Percentiles rank a stretch among this genome's conserved stretches.
phyloP scores from a whole-genome alignment of 257 asterid genomes.

The Fraxinus pennsylvanica region DNA sequence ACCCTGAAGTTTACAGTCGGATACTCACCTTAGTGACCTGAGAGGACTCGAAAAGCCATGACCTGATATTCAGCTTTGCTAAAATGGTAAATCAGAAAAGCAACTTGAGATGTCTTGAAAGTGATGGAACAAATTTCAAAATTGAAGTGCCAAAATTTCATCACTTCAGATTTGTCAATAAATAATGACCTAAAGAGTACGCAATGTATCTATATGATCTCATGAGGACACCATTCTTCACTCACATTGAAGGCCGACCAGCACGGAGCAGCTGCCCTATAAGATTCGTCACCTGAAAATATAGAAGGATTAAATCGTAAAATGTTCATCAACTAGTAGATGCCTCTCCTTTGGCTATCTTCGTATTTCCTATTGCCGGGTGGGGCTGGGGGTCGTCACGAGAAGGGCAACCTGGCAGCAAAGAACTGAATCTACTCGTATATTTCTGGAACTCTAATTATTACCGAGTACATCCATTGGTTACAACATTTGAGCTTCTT shows the following conservation, averaged over 20 bases:
- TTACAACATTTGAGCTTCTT: neutral
- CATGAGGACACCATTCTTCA: conserved; percentile 16
- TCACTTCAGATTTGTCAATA: neutral
- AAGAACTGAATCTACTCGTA: neutral
- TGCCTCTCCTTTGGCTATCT: neutral
- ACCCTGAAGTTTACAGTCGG: no score
- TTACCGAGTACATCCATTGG: neutral
- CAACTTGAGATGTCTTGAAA: neutral
- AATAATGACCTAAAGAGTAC: neutral
- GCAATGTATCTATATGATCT: neutral
- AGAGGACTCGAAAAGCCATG: neutral
- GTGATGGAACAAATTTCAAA: neutral
- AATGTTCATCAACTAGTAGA: neutral
- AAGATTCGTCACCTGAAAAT: conserved; percentile 41
- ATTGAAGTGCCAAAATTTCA: neutral
- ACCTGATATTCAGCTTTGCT: neutral
- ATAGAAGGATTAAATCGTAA: neutral
- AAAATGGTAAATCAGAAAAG: neutral
- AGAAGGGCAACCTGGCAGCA: neutral
- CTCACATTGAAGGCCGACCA: conserved; percentile 34
- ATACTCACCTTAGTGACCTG: no score
- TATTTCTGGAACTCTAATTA: neutral
- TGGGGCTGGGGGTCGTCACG: neutral
- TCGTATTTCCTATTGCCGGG: neutral
- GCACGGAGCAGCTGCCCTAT: conserved; percentile 41